Evolutionary conservation across 108 stramenopile species (phyloP), one percentile per base, ranked within the genome.

Genomic region (Mediolabrus comicus): DNA sequence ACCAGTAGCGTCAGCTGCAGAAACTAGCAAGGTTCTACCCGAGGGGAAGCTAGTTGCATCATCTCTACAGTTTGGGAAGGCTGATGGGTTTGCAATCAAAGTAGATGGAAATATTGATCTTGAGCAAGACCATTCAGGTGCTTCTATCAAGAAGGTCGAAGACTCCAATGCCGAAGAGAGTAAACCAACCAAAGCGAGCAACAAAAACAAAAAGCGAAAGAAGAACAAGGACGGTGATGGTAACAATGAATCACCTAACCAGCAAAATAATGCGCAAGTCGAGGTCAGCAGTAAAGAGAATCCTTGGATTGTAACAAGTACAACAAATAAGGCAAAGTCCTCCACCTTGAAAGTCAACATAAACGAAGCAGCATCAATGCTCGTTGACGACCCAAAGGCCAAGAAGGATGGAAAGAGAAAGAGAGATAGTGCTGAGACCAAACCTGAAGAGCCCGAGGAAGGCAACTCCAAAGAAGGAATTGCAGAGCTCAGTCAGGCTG

Each of bases 11-110:
- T 89, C 88, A 36, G 79, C 79, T 19, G 82, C 77, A 51, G 92
- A 95, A 53, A 86, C 89, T 71, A 86, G 56, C 9, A 75, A 76
- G 53, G 75, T 89, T 0, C 62, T 88, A 28, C 71, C 83, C 6
- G 87, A 87, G 26, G 94, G 94, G 10, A 87, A 90, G 67, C 74
- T 97, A 27, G 84, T 91, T 59, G 90, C 90, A 22, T 79, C 80
- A 10, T 78, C 85, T 14, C 66, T 95, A 39, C 69, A 85, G 49
- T 91, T 92, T 67, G 94, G 94, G 13, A 89, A 88, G 51, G 79
- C 87, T 10, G 86, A 87, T 72, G 65, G 70, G 2, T 71, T 90
- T 72, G 54, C 86, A 25, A 63, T 80, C 19, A 53, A 60, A 49
- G 59, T 64, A 11, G 34, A 51, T 39, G 75, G 69, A 55, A 64